A percentile compares a stretch with the other conserved stretches of the same genome.
These are phyloP conservation scores for Paraconiothyrium brasiliense DNA, from an alignment of 2,329 filamentous ascomycete species.

Conservation along the genomic window DNA sequence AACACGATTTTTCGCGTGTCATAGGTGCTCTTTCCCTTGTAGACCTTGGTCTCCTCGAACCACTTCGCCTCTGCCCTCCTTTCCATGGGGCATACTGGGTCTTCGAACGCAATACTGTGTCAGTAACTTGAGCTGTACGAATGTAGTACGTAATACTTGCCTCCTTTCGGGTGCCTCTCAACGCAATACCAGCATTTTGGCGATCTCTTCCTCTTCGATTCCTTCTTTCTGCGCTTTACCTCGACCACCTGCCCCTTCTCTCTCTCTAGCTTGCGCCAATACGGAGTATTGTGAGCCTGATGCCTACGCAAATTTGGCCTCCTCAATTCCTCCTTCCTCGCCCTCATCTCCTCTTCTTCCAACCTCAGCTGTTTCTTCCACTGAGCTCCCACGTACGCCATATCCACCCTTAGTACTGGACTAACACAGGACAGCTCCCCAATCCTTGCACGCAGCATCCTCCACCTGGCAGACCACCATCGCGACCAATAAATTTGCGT, in stretches of 20 bases:
- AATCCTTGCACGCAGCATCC: slow-evolving; percentile 11
- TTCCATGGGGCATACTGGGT: slow-evolving; percentile 22
- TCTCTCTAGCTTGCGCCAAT: neutral
- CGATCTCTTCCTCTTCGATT: slow-evolving; percentile 3
- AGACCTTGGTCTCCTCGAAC: slow-evolving; percentile 20
- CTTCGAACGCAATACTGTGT: neutral
- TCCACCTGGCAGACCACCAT: neutral
- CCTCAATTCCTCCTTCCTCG: neutral
- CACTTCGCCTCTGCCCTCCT: slow-evolving; percentile 14
- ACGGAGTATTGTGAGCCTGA: too few relatives aligned
- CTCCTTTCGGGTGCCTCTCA: slow-evolving; percentile 19
- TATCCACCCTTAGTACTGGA: slow-evolving; percentile 19
- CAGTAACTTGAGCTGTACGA: neutral
- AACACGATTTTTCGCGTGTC: slow-evolving; percentile 13
- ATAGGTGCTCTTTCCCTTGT: slow-evolving; percentile 5
- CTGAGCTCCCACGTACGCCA: slow-evolving; percentile 20
- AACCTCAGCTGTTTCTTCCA: slow-evolving; percentile 16
- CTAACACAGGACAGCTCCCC: slow-evolving; percentile 20
- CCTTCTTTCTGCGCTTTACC: slow-evolving; percentile 2
- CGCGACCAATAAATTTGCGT: too few relatives aligned
- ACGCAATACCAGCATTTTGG: slow-evolving; percentile 27
- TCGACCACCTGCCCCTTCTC: slow-evolving; percentile 1
- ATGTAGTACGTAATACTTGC: neutral
- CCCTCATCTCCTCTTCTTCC: neutral
- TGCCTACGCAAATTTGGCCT: neutral